Evolutionary conservation across 2,329 filamentous ascomycete species (phyloP), one percentile per base, ranked within the genome.

Genomic region (Calonectria crousiana): DNA sequence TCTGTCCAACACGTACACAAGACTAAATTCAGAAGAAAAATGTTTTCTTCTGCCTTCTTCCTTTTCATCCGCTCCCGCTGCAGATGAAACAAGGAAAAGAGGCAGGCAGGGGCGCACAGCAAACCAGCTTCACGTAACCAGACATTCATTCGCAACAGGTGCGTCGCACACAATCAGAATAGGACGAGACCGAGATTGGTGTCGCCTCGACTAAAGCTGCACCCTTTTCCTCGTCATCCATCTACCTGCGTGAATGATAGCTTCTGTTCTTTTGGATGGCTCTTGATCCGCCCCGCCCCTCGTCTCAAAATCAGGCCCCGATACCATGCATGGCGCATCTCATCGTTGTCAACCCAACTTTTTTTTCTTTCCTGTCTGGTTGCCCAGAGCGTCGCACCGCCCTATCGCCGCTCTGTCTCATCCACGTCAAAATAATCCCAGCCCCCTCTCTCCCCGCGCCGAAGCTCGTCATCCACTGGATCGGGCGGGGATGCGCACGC

Each of bases 21-120:
- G 11, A 34, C 10, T 34, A 11, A 36, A 11, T 26, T n/a, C n/a
- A 30, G 11, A 28, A 47, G 18, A 47, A 47, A 23, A 23, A 23
- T 23, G n/a, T 41, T 13, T 47, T 23, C 44, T 47, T 47, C n/a
- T 47, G 13, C 20, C 20, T 47, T 1, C 20, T 47, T 20, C 32
- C 30, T 49, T 68, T 56, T 69, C 69, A 62, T 71, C 69, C 60
- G 69, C 58, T 13, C 49, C 47, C 36, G 36, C 58, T 66, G 69
- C 69, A 71, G 69, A 67, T 66, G 69, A 71, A 67, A 71, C 53
- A 23, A n/a, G 6, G 28, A 10, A 18, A 23, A 32, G 11, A 34
- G 13, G 6, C 3, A 11, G 23, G 53, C 5, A 10, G 36, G 53
- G 32, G 34, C 53, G 34, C 53, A 38, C 32, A 23, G 53, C 53